Base-by-base conservation (phyloP, 2,329 filamentous ascomycete species). In the Fusarium sterilihyphosum region DNA sequence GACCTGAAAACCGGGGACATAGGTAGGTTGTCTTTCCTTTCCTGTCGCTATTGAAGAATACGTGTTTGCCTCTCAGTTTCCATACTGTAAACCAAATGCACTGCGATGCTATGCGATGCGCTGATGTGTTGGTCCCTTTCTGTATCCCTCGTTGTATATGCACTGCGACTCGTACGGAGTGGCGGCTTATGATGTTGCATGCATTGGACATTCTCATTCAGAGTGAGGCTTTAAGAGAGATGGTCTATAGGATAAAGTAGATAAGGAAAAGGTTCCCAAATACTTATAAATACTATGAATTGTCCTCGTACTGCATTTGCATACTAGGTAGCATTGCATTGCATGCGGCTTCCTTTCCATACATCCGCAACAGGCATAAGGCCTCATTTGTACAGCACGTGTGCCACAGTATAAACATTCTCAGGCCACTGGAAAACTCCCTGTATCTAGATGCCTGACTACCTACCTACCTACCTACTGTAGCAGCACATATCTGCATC, bases 231-330 rank as follows among this genome's bases (percentile, higher is more conserved):
- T 71, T 38, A 26, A 26, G 31, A 18, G 17, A 24, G 26, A 52
- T 40, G 22, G 24, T 56, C 49, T 47, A 57, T 61, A 71, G 46
- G 46, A 20, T 38, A 31, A 59, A 16, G 38, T 44, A 69, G 57
- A 65, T 64, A 64, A 70, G 20, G 38, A 33, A 50, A 11, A 31
- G 26, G 43, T 56, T 56, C 44, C 49, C 22, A 61, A 37, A 37
- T 24, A 40, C 33, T 14, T 35, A 35, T 26, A 24, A 44, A 40
- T 20, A 37, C 49, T 63, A 29, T 63, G 41, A 66, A 66, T 54
- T 70, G 47, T 66, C 68, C 66, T 70, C 67, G 61, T 46, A 64
- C 71, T 66, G 67, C 67, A 62, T 71, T 67, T 73, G 66, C 70
- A 73, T 49, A 17, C 35, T 37, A 29, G 14, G 24, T 52, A 3